Evolutionary conservation across 1,284 basidiomycete species (phyloP).

Genomic region (Tilletiaria anomala): DNA sequence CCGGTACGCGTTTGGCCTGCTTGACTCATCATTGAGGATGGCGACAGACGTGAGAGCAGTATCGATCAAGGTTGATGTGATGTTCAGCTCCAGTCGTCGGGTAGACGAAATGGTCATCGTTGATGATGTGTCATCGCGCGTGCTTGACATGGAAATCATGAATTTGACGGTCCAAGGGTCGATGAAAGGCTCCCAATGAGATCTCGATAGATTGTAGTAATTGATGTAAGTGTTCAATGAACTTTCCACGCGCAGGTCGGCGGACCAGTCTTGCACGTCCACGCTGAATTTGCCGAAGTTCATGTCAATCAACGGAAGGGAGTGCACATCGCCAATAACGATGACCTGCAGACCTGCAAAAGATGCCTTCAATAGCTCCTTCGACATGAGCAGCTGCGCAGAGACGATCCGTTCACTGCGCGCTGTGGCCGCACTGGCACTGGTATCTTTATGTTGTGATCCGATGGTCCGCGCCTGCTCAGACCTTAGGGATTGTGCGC

Average conservation of each 20-base stretch:
- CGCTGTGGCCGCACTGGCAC: too few species aligned
- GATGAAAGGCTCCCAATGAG: constrained; percentile 98
- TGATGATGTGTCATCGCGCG: constrained; percentile 44
- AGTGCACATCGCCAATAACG: constrained; percentile 85
- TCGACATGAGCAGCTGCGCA: constrained; percentile 32
- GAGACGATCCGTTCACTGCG: constrained; percentile 8
- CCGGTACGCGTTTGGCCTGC: constrained; percentile 32
- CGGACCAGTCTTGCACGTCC: constrained; percentile 80
- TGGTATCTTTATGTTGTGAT: too few species aligned
- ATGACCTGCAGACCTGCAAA: constrained; percentile 68
- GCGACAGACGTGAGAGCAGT: constrained; percentile 59
- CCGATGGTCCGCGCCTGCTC: too few species aligned
- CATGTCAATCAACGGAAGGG: constrained; percentile 83
- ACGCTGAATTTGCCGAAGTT: constrained; percentile 73
- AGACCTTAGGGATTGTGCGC: too few species aligned
- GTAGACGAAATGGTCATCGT: constrained; percentile 57
- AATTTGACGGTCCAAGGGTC: constrained; percentile 89
- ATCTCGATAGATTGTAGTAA: constrained; percentile 94
- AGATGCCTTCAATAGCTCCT: constrained; percentile 25
- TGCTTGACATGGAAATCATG: constrained; percentile 34
- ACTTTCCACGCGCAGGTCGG: constrained; percentile 50
- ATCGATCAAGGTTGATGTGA: constrained; percentile 76
- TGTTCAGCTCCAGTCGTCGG: constrained; percentile 76
- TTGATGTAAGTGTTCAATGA: constrained; percentile 59
- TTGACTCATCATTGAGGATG: constrained; percentile 57